phyloP scores from a whole-genome alignment of 2,329 filamentous ascomycete species.

The Aspergillus neotritici region DNA sequence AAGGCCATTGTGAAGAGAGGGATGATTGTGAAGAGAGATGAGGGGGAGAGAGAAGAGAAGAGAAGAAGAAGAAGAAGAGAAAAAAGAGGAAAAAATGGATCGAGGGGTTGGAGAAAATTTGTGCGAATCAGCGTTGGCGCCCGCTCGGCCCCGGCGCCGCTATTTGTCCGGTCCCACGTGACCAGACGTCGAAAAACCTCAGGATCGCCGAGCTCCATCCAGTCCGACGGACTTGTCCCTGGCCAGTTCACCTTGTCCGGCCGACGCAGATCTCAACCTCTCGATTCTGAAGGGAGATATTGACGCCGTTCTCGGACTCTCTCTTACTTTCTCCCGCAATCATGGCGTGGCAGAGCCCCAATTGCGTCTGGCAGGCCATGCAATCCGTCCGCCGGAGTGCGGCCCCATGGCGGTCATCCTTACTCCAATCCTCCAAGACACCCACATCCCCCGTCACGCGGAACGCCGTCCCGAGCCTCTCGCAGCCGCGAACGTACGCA shows the following conservation, averaged over 20 bases:
- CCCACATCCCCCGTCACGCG: conserved; percentile 13
- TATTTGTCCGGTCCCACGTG: conserved; percentile 23
- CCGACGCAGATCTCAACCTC: neutral
- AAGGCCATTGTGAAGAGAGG: conserved; percentile 69
- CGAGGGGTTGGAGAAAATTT: conserved; percentile 17
- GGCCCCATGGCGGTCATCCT: conserved; percentile 33
- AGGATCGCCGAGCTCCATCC: conserved; percentile 11
- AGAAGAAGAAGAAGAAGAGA: conserved; percentile 16
- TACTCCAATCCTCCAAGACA: conserved; percentile 35
- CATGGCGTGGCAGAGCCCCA: conserved; percentile 37
- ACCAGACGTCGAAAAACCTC: conserved; percentile 20
- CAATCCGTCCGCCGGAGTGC: conserved; percentile 25
- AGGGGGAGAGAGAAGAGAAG: conserved; percentile 15
- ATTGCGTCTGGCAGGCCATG: conserved; percentile 31
- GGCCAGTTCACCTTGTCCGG: neutral
- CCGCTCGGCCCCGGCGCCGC: conserved; percentile 22
- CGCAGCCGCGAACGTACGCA: conserved; percentile 22
- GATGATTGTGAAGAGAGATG: conserved; percentile 12
- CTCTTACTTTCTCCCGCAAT: conserved; percentile 4
- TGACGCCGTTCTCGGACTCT: neutral
- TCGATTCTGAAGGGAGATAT: neutral
- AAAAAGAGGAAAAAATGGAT: conserved; percentile 14
- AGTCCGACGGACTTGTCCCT: neutral
- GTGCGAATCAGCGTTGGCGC: conserved; percentile 21
- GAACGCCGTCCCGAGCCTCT: conserved; percentile 9